Percentiles rank a stretch among this genome's conserved stretches.
Evolutionary conservation across 352 stramenopile species (phyloP).

Genomic region (Pythium volutum): DNA sequence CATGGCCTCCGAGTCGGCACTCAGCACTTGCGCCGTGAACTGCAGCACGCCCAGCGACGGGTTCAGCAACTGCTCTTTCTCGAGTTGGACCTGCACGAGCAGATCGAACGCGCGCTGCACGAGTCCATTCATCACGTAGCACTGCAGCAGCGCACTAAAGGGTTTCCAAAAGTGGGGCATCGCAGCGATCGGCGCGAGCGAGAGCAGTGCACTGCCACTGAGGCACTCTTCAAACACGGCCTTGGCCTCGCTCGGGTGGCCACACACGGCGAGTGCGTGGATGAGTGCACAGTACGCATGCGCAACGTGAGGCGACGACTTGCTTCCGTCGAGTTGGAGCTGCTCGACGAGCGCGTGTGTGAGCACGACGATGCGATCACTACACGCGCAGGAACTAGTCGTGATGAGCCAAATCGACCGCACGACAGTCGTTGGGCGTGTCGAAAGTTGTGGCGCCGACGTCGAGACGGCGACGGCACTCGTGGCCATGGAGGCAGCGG

Average conservation of each 20-base stretch:
- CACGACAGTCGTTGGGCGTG: constrained; percentile 16
- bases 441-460: background rate
- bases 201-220: constrained; percentile 25
- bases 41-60: constrained; percentile 26
- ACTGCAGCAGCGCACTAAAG: constrained; percentile 39
- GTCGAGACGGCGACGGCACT: background rate
- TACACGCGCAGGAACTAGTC: constrained; percentile 30
- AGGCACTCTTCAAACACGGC: constrained; percentile 51
- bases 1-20: constrained; percentile 31
- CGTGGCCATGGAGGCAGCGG: constrained; percentile 1
- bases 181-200: constrained; percentile 29
- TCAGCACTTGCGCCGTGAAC: constrained; percentile 37
- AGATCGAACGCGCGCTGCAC: constrained; percentile 47
- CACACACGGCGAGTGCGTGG: constrained; percentile 30
- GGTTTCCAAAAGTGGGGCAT: constrained; percentile 35
- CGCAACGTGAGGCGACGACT: constrained; percentile 22
- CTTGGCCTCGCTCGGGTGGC: constrained; percentile 42
- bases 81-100: constrained; percentile 38
- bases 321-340: constrained; percentile 19
- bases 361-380: constrained; percentile 17
- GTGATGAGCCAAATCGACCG: constrained; percentile 43
- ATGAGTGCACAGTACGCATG: constrained; percentile 42
- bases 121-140: constrained; percentile 39
- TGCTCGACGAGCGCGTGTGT: constrained; percentile 28
- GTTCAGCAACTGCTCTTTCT: constrained; percentile 41